Percentiles rank a stretch among this genome's conserved stretches.
These are phyloP conservation scores for Chimonanthus salicifolius DNA, from an alignment of 164 flowering plant genomes.

Conservation along the genomic window DNA sequence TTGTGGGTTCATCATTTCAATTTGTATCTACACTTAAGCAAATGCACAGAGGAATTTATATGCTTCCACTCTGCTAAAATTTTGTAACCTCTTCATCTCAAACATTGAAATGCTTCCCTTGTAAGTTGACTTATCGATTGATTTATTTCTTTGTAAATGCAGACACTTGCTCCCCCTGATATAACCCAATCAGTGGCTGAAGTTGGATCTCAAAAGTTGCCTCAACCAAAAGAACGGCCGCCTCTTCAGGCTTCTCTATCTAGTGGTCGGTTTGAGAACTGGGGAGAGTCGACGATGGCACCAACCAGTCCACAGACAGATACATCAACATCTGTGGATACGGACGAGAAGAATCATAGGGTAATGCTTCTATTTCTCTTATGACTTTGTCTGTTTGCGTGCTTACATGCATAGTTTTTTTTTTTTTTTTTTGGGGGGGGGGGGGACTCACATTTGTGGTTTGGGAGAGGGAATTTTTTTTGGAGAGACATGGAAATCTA, in stretches of 20 bases:
- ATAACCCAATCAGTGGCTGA: constrained; percentile 18
- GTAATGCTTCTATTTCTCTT: constrained; percentile 20
- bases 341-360: constrained; percentile 60
- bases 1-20: neutral
- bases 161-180: constrained; percentile 24
- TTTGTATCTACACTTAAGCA: too few relatives aligned
- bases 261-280: constrained; percentile 37
- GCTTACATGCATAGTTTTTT: too few relatives aligned
- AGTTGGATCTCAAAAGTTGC: constrained; percentile 26
- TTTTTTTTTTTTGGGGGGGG: too few relatives aligned
- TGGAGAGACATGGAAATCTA: too few relatives aligned
- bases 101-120: neutral
- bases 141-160: neutral
- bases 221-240: constrained; percentile 28
- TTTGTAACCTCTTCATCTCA: neutral
- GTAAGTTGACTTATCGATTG: neutral
- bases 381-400: too few relatives aligned
- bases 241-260: constrained; percentile 27
- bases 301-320: constrained; percentile 87
- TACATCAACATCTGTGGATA: constrained; percentile 73
- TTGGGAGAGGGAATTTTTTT: too few relatives aligned
- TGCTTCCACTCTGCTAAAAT: neutral
- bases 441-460: too few relatives aligned
- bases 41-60: too few relatives aligned
- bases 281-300: constrained; percentile 62